Conservation (phyloP, 1,284 basidiomycete genomes). For the Ganoderma leucocontextum region DNA sequence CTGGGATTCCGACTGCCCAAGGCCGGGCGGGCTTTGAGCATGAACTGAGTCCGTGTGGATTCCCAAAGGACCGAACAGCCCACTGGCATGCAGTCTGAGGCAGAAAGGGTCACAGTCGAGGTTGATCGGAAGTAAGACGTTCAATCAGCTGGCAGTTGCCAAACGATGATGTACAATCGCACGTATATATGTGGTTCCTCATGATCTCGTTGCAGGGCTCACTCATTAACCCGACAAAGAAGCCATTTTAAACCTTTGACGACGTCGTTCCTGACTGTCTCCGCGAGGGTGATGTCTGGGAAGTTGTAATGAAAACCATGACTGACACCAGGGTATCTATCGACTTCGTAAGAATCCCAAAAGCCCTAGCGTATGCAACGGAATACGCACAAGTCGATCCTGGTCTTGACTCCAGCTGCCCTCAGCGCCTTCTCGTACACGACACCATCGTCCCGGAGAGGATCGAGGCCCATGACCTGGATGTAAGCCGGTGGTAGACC, state of each 20-base stretch:
- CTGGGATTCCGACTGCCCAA: not conserved
- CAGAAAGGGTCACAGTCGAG: no score
- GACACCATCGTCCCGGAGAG: constrained; percentile 37
- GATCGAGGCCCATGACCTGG: constrained; percentile 35
- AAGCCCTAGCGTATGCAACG: not conserved
- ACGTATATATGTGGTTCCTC: not conserved
- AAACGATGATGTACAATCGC: no score
- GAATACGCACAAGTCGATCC: constrained; percentile 27
- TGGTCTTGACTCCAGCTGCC: constrained; percentile 34
- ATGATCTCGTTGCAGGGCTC: not conserved
- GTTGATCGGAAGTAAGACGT: no score
- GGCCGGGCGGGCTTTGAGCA: no score
- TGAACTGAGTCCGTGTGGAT: no score
- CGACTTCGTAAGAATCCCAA: not conserved
- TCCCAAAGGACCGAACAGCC: no score
- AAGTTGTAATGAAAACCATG: constrained; percentile 21
- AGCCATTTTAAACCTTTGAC: constrained; percentile 24
- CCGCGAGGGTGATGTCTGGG: constrained; percentile 3
- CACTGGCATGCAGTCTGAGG: no score
- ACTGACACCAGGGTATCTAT: constrained; percentile 14
- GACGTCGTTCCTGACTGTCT: constrained; percentile 12
- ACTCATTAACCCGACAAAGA: constrained; percentile 4
- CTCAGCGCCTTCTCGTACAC: constrained; percentile 36
- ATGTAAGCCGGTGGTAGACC: constrained; percentile 36
- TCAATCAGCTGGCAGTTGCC: no score